Base-by-base conservation (phyloP, 2,329 filamentous ascomycete genomes). In the Parastagonospora nodorum region DNA sequence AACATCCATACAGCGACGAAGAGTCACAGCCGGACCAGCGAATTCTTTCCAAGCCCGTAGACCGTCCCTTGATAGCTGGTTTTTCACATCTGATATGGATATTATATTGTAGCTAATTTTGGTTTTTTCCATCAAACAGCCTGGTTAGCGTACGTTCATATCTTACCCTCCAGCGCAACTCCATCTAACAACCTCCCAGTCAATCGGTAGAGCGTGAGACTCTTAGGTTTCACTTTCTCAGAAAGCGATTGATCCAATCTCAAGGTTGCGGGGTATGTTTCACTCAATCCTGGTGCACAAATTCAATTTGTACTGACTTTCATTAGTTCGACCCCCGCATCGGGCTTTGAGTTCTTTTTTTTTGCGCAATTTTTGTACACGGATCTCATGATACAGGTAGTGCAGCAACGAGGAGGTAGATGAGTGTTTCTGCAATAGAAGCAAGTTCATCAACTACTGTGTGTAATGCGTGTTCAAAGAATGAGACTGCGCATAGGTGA, bases 251-350 rank as follows among this genome's bases (percentile, higher is more conserved):
- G 58, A 58, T 54, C 56, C 60, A 63, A 62, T 62, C 59, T 62
- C 59, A 62, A 62, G 59, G 59, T 60, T 60, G 57, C 75, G 76
- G 76, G 80, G 30, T 43, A 15, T 24, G 31, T 35, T 24, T 24
- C 14, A 24, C 11, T n/a, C 19, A 3, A 24, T 3, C 19, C 19
- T n/a, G n/a, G n/a, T n/a, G n/a, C n/a, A n/a, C n/a, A n/a, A n/a
- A n/a, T n/a, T n/a, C n/a, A n/a, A n/a, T n/a, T n/a, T n/a, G n/a
- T n/a, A n/a, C n/a, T n/a, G n/a, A n/a, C n/a, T n/a, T n/a, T n/a
- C n/a, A n/a, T n/a, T n/a, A 43, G 41, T 82, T 80, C 78, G 76
- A 79, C 75, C 76, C 77, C 77, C 76, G 75, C 75, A 58, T 60
- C 51, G 53, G 56, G 56, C 55, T 61, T 45, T 30, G 19, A 36